Base-by-base conservation (phyloP, 2,329 filamentous ascomycete genomes). In the Phialophora verrucosa region DNA sequence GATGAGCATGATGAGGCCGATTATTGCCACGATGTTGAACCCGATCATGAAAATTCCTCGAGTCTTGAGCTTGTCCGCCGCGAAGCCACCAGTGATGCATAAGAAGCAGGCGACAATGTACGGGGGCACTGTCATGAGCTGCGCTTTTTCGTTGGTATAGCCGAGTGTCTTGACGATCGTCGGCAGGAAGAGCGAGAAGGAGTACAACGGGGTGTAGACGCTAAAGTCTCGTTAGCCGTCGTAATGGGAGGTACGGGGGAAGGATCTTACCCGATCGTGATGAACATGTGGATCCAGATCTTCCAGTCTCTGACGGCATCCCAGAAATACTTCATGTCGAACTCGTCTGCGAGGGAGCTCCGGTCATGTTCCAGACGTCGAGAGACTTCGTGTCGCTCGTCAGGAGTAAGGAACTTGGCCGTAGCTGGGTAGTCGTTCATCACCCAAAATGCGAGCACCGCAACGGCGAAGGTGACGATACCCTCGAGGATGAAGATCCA, bases 1-100 rank as follows among this genome's bases (percentile, higher is more conserved):
- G 1, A 96, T 81, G 3, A 97, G 83, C 88, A 97, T 92, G 53
- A 83, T 76, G 75, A 97, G 97, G 0, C 93, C 94, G 0, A 83
- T 78, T 12, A 96, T 88, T 12, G 89, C 92, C 1, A 96, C 72
- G 0, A 90, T 62, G 0, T 90, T 90, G 20, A 89, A 84, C 14
- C 75, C 68, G 27, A 97, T 91, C 75, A 97, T 97, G 83, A 80
- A 12, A 85, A 87, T 1, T 0, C 92, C 93, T 35, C 94, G 87
- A 69, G 87, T 69, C 62, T 67, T 64, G 27, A 69, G 65, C 65
- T 79, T 83, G 73, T 91, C 89, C 3, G 87, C 88, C 0, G 87
- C 88, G 78, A 83, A 89, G 1, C 87, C 83, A 17, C 80, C 80
- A 1, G 79, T 73, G 23, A 85, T 75, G 8, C 82, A 84, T n/a